Evolutionary conservation across 1,139 yeast species (phyloP).

Genomic region (Yamadazyma conglobata): DNA sequence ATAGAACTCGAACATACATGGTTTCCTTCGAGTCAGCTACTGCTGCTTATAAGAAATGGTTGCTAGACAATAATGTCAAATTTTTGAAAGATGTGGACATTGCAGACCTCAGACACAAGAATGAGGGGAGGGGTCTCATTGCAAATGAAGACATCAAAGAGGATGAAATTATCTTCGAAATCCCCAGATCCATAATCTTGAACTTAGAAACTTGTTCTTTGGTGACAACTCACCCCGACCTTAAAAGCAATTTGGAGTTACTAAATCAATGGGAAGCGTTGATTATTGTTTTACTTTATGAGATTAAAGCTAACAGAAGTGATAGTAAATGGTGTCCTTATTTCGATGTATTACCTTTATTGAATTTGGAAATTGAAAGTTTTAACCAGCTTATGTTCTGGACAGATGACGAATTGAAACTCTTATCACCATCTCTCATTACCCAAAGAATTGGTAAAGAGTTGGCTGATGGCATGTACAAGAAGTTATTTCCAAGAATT

Average conservation of each 20-base stretch:
- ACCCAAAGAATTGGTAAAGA: constrained; percentile 67
- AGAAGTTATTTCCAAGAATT: constrained; percentile 23
- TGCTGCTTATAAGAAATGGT: constrained; percentile 50
- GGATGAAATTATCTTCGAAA: constrained; percentile 62
- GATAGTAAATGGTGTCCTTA: constrained; percentile 66
- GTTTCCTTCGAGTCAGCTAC: constrained; percentile 24
- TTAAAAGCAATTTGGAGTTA: constrained; percentile 31
- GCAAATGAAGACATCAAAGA: constrained; percentile 57
- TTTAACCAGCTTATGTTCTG: constrained; percentile 81
- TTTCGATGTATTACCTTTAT: constrained; percentile 63
- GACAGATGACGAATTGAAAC: constrained; percentile 50
- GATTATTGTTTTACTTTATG: constrained; percentile 64
- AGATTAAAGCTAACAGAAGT: constrained; percentile 37
- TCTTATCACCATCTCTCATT: constrained; percentile 68
- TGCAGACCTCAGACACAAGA: constrained; percentile 51
- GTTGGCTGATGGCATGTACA: constrained; percentile 60
- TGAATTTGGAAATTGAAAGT: constrained; percentile 24
- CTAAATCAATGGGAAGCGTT: constrained; percentile 76
- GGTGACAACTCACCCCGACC: constrained; percentile 27
- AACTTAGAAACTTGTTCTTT: constrained; percentile 57
- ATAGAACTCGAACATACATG: no score
- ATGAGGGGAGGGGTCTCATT: constrained; percentile 77
- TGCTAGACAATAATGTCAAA: constrained; percentile 38
- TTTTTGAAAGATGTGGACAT: constrained; percentile 57
- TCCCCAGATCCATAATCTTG: constrained; percentile 60